Evolutionary conservation across 352 stramenopile species (phyloP), one percentile per base, ranked within the genome.

Genomic region (Pythium sukuiense): DNA sequence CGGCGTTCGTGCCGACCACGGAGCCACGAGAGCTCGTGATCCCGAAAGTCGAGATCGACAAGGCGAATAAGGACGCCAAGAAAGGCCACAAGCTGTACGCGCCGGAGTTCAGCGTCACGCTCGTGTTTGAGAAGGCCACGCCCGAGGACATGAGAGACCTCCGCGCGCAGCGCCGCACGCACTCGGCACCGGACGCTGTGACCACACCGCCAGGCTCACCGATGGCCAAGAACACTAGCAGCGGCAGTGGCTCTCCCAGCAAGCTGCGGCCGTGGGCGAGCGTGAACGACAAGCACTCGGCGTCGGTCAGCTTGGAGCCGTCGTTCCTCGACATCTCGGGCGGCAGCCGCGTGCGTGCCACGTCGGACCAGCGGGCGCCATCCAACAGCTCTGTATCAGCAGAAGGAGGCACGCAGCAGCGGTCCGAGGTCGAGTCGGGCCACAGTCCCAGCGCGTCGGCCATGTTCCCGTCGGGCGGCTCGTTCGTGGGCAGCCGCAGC

Each of bases 21-120:
- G 71, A 61, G 18, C 41, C 67, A 18, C 55, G 76, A 43, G 71
- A 81, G 67, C 62, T 92, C 13, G 49, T 56, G 41, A 30, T 92
- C 16, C 32, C 64, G 12, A 92, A 92, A 54, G 63, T 65, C 32
- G 83, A 89, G 69, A 89, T 92, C 53, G 83, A 92, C 77, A 88
- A 89, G 53, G 61, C 80, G 20, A 67, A 86, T 26, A 90, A 89
- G 61, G 83, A 92, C 63, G 61, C 60, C 61, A 92, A 92, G 59
- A 82, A 80, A 39, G 74, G 80, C 33, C 80, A 92, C 76, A 87
- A 87, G 65, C 76, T 79, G 61, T 89, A 79, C 37, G 70, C 81
- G 13, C 37, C 76, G 16, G 70, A 72, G 27, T 90, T 92, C 49
- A 59, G 69, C 12, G 56, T 89, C 52, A 79, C 63, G 63, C 72